Evolutionary conservation across 495 filamentous ascomycete species (phyloP), one percentile per base, ranked within the genome.

Genomic region (Copromyces sp.): DNA sequence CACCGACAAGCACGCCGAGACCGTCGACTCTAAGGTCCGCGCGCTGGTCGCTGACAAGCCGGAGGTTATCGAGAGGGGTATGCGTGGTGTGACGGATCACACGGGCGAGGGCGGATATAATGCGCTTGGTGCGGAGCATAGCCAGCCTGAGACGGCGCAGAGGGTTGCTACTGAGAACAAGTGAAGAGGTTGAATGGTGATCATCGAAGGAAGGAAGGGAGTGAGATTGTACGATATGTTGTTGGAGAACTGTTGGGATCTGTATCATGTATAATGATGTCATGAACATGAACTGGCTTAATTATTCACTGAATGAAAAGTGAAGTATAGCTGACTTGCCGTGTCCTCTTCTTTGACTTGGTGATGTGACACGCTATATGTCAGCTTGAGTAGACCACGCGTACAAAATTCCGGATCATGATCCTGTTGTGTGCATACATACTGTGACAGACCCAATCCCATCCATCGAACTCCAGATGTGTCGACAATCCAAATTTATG

Each of bases 91-190:
- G 39, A 70, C 24, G 5, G 47, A 20, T 47, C 6, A 3, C 3
- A 20, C 7, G 8, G 17, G 16, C 1, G 71, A 72, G 38, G 71
- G 71, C n/a, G 70, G 83, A 61, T 81, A 74, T 39, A 82, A 86
- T 71, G 72, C 81, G 17, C 77, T 78, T 1, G 77, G 79, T 35
- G 83, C 82, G 6, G 78, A 79, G 29, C 72, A 81, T 69, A 79
- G 76, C 59, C 77, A 77, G 0, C 86, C 88, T 0, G 80, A 82
- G 68, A 73, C 77, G 20, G 85, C 87, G 6, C 83, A 84, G 68
- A 84, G 81, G 20, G 71, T 89, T 39, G 87, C 85, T 70, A 69
- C 75, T 5, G 85, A 89, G 80, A 70, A 69, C 29, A 24, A 24
- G 61, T 68, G 40, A 73, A 5, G 29, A 29, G 69, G 68, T 29